Percentiles rank a stretch among this genome's conserved stretches.
Evolutionary conservation across 768 basidiomycete species (phyloP).

Genomic region (Phaeotremella fagi): DNA sequence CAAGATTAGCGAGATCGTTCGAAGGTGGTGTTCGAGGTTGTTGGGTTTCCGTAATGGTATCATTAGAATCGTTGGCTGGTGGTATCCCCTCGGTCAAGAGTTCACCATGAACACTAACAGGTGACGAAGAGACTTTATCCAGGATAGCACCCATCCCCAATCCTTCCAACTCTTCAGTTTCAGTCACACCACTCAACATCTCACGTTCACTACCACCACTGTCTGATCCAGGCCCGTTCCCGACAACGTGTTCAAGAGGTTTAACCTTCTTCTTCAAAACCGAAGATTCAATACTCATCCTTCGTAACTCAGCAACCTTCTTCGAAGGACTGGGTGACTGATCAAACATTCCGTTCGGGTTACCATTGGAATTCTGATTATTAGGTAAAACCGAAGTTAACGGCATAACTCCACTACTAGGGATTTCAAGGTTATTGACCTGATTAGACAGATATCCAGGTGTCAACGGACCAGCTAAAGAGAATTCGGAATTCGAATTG

Average conservation of each 20-base stretch:
- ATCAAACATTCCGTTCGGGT: neutral
- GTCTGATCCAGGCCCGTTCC: neutral
- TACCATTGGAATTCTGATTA: too few relatives aligned
- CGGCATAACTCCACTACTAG: too few relatives aligned
- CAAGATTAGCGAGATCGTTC: neutral
- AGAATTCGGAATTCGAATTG: neutral
- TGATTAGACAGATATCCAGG: constrained; percentile 10
- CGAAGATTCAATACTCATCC: constrained; percentile 15
- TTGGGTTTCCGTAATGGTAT: neutral
- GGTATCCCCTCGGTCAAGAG: neutral
- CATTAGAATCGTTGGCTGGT: neutral
- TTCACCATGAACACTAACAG: neutral
- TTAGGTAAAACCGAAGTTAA: too few relatives aligned
- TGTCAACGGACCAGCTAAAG: constrained; percentile 25
- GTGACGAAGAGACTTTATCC: too few relatives aligned
- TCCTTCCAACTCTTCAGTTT: constrained; percentile 2
- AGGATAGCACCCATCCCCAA: constrained; percentile 20
- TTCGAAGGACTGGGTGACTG: neutral
- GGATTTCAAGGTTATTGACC: neutral
- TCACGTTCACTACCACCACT: neutral
- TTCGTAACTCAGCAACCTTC: constrained; percentile 7
- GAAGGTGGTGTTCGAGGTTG: neutral
- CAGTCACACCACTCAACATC: neutral
- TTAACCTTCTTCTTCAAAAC: constrained; percentile 17
- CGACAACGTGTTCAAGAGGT: too few relatives aligned